Base-by-base conservation (phyloP, 202 grass and related monocot genomes). In the Setaria italica region DNA sequence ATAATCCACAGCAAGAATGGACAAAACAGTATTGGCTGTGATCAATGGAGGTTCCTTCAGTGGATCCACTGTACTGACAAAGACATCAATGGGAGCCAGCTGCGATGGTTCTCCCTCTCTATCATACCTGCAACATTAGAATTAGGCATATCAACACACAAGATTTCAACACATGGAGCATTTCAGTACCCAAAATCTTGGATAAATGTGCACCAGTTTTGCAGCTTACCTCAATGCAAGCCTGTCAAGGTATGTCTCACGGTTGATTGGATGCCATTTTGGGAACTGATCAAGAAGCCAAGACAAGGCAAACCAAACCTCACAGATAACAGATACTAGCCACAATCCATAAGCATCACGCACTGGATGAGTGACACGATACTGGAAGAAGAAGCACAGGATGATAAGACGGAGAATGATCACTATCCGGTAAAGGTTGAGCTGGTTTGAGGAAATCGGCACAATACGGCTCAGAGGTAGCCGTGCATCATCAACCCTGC, bases 281-380 rank as follows among this genome's bases (percentile, higher is more conserved):
- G 97, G 97, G 82, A 99, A 99, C 55, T 99, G 97, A 87, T 99
- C 97, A 14, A 99, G 94, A 78, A 99, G 94, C 97, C 97, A 99
- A 79, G 97, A 99, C 67, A 99, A 88, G 25, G 97, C 97, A 92
- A 97, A 99, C 97, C 97, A 99, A 81, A 99, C 78, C 77, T 99
- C 97, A 87, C 97, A 93, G 65, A 93, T 93, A 70, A 93, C 91
- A 70, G 91, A 93, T 71, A 83, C 77, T 14, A 90, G 75, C 97
- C 97, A 99, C 72, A 99, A 86, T 80, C 92, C 92, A 88, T 99
- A 99, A 77, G 97, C 97, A 94, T 97, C 80, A 2, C 0, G 7
- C 77, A 99, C 97, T 83, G 97, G 92, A 94, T 99, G 97, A 85
- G 88, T 97, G 46, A 94, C 53, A 94, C 94, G 97, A 83, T 99